Evolutionary conservation across 2,329 filamentous ascomycete species (phyloP).

Genomic region (Fusarium chuoi): DNA sequence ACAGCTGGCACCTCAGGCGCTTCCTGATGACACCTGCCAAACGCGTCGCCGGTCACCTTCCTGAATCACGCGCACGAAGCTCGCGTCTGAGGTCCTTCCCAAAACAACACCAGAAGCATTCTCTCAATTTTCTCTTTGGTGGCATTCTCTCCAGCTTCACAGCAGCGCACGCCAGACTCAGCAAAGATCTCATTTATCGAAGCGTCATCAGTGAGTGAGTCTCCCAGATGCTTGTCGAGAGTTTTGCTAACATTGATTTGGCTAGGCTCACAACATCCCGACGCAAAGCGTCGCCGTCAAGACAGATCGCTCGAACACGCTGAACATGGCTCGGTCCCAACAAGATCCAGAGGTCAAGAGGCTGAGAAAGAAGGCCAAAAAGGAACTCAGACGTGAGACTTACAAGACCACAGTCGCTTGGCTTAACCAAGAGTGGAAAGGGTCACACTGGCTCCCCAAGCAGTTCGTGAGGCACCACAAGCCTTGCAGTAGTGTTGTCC

Average conservation of each 20-base stretch:
- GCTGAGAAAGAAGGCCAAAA: too few relatives aligned
- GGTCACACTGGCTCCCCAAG: background rate
- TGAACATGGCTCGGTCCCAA: background rate
- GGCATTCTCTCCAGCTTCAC: background rate
- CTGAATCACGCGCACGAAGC: too few relatives aligned
- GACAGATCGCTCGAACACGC: background rate
- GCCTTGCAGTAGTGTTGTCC: background rate
- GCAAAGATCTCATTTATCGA: rapidly evolving
- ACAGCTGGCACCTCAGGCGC: too few relatives aligned
- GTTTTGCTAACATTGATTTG: background rate
- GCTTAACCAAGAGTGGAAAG: background rate
- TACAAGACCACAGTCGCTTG: background rate
- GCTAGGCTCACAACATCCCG: background rate
- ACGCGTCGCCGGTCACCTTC: rapidly evolving
- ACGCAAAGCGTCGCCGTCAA: rapidly evolving
- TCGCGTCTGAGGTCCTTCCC: too few relatives aligned
- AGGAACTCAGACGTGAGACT: too few relatives aligned
- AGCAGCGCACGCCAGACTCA: too few relatives aligned
- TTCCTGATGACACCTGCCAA: background rate
- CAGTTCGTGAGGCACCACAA: rapidly evolving
- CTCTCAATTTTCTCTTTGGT: rapidly evolving
- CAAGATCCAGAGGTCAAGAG: too few relatives aligned
- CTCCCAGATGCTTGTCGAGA: background rate
- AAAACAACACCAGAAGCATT: background rate
- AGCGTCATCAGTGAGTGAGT: background rate